A percentile compares a stretch with the other conserved stretches of the same genome.
These are phyloP conservation scores for Pythium dissotocum DNA, from an alignment of 352 stramenopile genomes.

Conservation along the genomic window DNA sequence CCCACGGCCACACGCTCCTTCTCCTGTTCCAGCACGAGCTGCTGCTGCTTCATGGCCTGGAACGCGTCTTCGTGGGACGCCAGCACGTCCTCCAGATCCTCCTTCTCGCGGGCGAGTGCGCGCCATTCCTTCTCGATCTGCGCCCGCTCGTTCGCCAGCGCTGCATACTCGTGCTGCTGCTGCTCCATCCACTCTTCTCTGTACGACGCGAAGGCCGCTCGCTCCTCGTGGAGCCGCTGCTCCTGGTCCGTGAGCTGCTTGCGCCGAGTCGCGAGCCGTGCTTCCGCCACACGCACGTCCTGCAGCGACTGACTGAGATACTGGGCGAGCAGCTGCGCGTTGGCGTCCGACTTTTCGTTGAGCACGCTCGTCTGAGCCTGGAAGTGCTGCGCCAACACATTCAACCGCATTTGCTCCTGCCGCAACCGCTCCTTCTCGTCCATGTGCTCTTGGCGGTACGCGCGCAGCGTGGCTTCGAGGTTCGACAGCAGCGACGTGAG, in stretches of 20 bases:
- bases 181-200: constrained; percentile 38
- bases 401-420: constrained; percentile 66
- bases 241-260: constrained; percentile 28
- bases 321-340: constrained; percentile 27
- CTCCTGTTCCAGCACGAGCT: constrained; percentile 21
- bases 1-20: constrained; percentile 20
- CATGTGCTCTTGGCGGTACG: constrained; percentile 54
- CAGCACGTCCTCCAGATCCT: constrained; percentile 26
- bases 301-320: constrained; percentile 28
- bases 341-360: constrained; percentile 43
- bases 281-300: constrained; percentile 38
- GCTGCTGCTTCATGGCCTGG: constrained; percentile 12
- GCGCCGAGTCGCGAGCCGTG: constrained; percentile 35
- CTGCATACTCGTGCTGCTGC: constrained; percentile 25
- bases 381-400: constrained; percentile 60
- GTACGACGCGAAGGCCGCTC: constrained; percentile 30
- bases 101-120: constrained; percentile 18
- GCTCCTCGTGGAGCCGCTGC: constrained; percentile 30
- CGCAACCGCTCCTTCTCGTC: constrained; percentile 77
- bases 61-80: constrained; percentile 31
- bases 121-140: constrained; percentile 18
- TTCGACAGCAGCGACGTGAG: constrained; percentile 48
- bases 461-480: constrained; percentile 54
- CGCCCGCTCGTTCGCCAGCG: constrained; percentile 8
- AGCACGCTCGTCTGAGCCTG: constrained; percentile 60